These are phyloP conservation scores for Dendrobium chrysotoxum DNA, from an alignment of 106 monocot species.

Conservation along the genomic window DNA sequence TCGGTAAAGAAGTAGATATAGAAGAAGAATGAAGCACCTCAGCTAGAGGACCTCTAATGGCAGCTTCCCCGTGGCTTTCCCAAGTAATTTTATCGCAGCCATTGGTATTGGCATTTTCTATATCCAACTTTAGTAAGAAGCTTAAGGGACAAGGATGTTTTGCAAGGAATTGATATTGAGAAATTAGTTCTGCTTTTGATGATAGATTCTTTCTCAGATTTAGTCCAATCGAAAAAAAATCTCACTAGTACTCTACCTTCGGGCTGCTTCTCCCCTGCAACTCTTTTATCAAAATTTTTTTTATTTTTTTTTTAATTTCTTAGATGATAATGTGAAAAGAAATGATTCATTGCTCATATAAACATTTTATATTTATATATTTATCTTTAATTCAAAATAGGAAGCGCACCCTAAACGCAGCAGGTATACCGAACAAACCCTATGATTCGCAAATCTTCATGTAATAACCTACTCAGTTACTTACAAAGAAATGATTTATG, in stretches of 20 bases:
- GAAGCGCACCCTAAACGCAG: no score
- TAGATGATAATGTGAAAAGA: no score
- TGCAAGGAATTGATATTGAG: slow-evolving; percentile 13
- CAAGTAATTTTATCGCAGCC: slow-evolving; percentile 10
- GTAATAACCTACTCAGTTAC: no score
- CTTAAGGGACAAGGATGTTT: slow-evolving; percentile 26
- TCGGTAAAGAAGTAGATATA: slow-evolving; percentile 14
- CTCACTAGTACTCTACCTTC: slow-evolving; percentile 20
- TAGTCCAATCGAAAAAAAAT: slow-evolving; percentile 36
- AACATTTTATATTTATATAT: no score
- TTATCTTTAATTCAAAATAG: no score
- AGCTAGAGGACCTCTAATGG: slow-evolving; percentile 30
- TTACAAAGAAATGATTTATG: no score
- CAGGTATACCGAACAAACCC: no score
- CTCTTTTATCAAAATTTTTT: background rate
- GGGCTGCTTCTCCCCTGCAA: background rate
- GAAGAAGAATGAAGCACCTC: slow-evolving; percentile 31
- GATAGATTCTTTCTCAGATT: slow-evolving; percentile 8
- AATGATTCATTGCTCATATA: no score
- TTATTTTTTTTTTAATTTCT: background rate
- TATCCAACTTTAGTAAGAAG: slow-evolving; percentile 14
- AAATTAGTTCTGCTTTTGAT: slow-evolving; percentile 2
- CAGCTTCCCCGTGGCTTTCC: slow-evolving; percentile 18
- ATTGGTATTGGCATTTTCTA: background rate
- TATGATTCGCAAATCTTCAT: no score